These are phyloP conservation scores for Gymnopilus junonius DNA, from an alignment of 768 basidiomycete species.

Conservation along the genomic window DNA sequence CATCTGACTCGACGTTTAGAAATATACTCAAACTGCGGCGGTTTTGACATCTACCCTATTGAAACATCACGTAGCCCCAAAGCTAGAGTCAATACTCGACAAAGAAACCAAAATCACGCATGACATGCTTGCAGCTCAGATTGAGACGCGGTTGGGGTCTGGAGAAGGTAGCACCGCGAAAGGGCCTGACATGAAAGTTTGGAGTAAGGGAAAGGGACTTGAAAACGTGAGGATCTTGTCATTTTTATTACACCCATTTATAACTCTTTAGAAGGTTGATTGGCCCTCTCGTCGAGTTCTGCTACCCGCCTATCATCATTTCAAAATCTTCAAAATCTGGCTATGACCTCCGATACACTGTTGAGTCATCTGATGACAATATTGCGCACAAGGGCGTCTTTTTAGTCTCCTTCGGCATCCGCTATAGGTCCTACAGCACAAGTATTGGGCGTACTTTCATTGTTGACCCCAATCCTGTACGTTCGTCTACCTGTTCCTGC, in stretches of 20 bases:
- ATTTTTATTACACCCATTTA: constrained; percentile 5
- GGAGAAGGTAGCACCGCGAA: constrained; percentile 78
- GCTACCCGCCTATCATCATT: constrained; percentile 95
- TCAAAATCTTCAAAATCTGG: constrained; percentile 82
- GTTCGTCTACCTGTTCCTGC: background rate
- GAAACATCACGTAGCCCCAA: constrained; percentile 82
- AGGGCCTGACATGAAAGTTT: constrained; percentile 91
- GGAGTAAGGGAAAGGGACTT: constrained; percentile 78
- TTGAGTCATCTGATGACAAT: constrained; percentile 81
- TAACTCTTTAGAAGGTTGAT: constrained; percentile 63
- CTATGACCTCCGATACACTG: constrained; percentile 88
- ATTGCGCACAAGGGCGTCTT: constrained; percentile 91
- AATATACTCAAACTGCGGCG: constrained; percentile 75
- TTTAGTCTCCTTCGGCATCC: constrained; percentile 83
- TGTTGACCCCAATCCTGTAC: constrained; percentile 88
- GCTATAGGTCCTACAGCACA: constrained; percentile 92
- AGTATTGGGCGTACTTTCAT: constrained; percentile 95
- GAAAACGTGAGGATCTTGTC: constrained; percentile 62
- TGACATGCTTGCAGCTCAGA: constrained; percentile 80
- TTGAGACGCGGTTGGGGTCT: constrained; percentile 88
- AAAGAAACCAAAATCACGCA: constrained; percentile 91
- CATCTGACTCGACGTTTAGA: constrained; percentile 48
- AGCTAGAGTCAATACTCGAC: constrained; percentile 90
- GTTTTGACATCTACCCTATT: constrained; percentile 85
- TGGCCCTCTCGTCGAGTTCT: constrained; percentile 91